Base-by-base conservation (phyloP, 176 grass and related monocot species). In the Otatea glauca region DNA sequence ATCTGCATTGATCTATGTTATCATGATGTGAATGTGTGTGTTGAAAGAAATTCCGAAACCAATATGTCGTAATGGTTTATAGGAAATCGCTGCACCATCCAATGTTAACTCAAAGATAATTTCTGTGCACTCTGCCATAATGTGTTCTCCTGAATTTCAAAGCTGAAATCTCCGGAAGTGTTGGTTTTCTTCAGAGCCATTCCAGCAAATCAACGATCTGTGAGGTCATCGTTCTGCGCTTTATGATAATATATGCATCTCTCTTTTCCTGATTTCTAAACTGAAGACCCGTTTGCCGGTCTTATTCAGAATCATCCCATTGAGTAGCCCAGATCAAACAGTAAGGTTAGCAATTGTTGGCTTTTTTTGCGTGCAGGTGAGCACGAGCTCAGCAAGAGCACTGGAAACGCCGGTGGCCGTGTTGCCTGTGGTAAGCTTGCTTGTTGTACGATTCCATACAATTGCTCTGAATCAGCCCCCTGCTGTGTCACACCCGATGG, bases 371-470 rank as follows among this genome's bases (percentile, higher is more conserved):
- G 63, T 85, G 65, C 80, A 96, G 94, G 94, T 68, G 94, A 91
- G 14, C 94, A 96, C 35, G 94, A 93, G 66, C 91, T 96, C 25
- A 93, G 94, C 85, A 90, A 89, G 87, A 89, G 55, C 55, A 90
- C 94, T 81, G 94, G 94, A 85, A 96, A 96, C 74, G 91, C 94
- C 70, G 91, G 94, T 82, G 94, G 86, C 74, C 88, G 91, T 37
- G 72, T 93, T 75, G 94, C 91, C 80, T 96, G 94, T 65, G 94
- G 94, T 93, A 80, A 5, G 86, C 75, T 80, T 64, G 12, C 34
- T 44, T 7, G 27, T 29, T 45, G 12, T 17, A 21, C 15, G 21
- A 7, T 17, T 17, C 14, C 24, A 16, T 48, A 7, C 10, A 24
- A 11, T 65, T 37, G 45, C 66, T 41, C 17, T 35, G 21, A 38